Base-by-base conservation (phyloP, 192 early-diverging fungal species). In the Umbelopsis sp. region DNA sequence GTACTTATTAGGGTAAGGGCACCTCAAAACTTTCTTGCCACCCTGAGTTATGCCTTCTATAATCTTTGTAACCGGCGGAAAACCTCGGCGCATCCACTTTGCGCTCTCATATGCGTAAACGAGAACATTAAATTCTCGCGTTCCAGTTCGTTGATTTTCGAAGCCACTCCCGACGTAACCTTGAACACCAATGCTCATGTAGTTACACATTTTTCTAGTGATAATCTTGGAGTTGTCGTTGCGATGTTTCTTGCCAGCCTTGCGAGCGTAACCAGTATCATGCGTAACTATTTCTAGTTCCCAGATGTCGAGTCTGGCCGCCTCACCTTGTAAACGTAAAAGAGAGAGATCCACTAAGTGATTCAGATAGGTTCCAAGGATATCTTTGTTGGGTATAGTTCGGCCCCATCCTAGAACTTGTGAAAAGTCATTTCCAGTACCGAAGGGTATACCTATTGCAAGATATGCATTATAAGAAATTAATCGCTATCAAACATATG, bases 351-450 rank as follows among this genome's bases (percentile, higher is more conserved):
- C 74, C 69, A 86, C 90, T 24, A 92, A 73, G 52, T 83, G 71
- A 31, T 78, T 70, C 51, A 91, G 78, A 77, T 85, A 83, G 21
- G 80, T 80, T 25, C 88, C 90, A 5, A 87, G 84, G 1, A 88
- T 83, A 32, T 88, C 83, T 45, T 83, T 86, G 3, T 86, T 73
- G 29, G 52, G 47, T 4, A 91, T 82, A 47, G 85, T 91, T 47
- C 91, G 90, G 0, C 90, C 91, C 91, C 91, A 92, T 16, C 91
- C 91, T 31, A 92, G 79, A 38, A 90, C 90, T 65, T 92, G 89
- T n/a, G 80, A 82, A 71, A 92, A 86, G 72, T 92, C 91, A 72
- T 92, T 92, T 52, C 91, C 91, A 1, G 91, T 91, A 25, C 91
- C 91, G 67, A 91, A 92, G 5, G 91, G 91, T 44, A 91, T 90